Percentiles rank a stretch among this genome's conserved stretches.
Evolutionary conservation across 768 basidiomycete species (phyloP).

Genomic region (Podaxis sp.): DNA sequence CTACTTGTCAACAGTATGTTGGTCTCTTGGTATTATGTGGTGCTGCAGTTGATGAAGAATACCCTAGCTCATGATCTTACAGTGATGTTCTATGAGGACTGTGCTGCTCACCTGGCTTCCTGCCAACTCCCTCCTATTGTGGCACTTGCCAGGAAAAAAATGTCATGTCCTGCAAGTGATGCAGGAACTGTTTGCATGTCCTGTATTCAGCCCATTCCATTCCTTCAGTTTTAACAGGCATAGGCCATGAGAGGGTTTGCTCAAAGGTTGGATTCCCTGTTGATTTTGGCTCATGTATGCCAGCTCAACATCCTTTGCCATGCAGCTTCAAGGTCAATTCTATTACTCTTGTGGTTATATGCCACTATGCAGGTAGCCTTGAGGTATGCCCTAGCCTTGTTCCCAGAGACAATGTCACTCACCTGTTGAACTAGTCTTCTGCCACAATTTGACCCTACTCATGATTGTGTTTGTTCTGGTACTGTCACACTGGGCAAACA

Average conservation of each 20-base stretch:
- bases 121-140: slow-evolving; percentile 49
- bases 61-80: slow-evolving; percentile 27
- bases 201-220: background rate
- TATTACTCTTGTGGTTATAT: slow-evolving; percentile 43
- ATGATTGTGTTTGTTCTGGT: slow-evolving; percentile 32
- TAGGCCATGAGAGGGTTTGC: slow-evolving; percentile 47
- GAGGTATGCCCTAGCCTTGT: slow-evolving; percentile 18
- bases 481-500: slow-evolving; percentile 26
- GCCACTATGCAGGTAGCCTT: slow-evolving; percentile 25
- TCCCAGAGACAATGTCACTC: background rate
- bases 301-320: slow-evolving; percentile 44
- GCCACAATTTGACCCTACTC: slow-evolving; percentile 28
- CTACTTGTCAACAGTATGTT: slow-evolving; percentile 42
- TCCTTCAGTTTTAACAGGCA: slow-evolving; percentile 41
- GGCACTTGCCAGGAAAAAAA: slow-evolving; percentile 54
- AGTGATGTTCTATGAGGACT: slow-evolving; percentile 29
- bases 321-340: slow-evolving; percentile 35
- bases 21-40: background rate
- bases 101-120: slow-evolving; percentile 38
- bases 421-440: slow-evolving; percentile 24
- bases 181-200: background rate
- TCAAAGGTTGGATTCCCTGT: too few species aligned
- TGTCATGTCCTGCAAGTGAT: slow-evolving; percentile 41
- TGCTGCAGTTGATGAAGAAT: slow-evolving; percentile 10
- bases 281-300: background rate